A percentile compares a stretch with the other conserved stretches of the same genome.
phyloP scores from a whole-genome alignment of 2,329 filamentous ascomycete genomes.

The Xylaria sp. region DNA sequence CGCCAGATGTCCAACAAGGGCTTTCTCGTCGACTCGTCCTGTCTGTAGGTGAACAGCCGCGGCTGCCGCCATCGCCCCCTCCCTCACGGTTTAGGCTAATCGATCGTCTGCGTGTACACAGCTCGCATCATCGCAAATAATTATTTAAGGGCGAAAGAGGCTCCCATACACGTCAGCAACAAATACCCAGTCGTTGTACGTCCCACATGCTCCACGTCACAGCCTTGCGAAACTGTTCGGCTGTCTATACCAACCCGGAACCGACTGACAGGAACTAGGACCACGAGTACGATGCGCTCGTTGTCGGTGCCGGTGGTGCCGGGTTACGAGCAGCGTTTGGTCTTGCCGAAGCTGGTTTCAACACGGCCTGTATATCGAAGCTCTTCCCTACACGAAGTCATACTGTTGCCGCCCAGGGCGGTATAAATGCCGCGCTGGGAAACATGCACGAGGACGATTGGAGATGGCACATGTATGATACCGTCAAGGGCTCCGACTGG shows the following conservation, averaged over 20 bases:
- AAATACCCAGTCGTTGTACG: constrained; percentile 95
- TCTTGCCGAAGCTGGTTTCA: constrained; percentile 88
- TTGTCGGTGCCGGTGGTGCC: constrained; percentile 85
- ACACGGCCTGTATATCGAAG: constrained; percentile 88
- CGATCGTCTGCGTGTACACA: constrained; percentile 50
- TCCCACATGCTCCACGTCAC: constrained; percentile 40
- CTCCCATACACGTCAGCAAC: constrained; percentile 82
- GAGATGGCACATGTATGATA: constrained; percentile 99
- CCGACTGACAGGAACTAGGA: constrained; percentile 65
- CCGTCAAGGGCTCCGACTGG: constrained; percentile 97
- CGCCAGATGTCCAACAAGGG: constrained; percentile 72
- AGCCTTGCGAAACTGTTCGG: constrained; percentile 7
- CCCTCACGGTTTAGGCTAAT: constrained; percentile 25
- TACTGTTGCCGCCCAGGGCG: constrained; percentile 83
- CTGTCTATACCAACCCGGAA: constrained; percentile 3
- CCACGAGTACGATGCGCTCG: constrained; percentile 98
- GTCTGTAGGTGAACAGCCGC: constrained; percentile 67
- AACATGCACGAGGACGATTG: constrained; percentile 99
- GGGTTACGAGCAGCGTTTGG: constrained; percentile 86
- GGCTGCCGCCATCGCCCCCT: constrained; percentile 5
- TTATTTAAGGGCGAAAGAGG: constrained; percentile 92
- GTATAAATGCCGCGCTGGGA: constrained; percentile 87
- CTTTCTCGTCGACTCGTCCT: constrained; percentile 88
- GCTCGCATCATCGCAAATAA: constrained; percentile 87
- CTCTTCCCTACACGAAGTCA: constrained; percentile 87